Conservation (phyloP, 164 flowering plant genomes). For the Warburgia ugandensis region DNA sequence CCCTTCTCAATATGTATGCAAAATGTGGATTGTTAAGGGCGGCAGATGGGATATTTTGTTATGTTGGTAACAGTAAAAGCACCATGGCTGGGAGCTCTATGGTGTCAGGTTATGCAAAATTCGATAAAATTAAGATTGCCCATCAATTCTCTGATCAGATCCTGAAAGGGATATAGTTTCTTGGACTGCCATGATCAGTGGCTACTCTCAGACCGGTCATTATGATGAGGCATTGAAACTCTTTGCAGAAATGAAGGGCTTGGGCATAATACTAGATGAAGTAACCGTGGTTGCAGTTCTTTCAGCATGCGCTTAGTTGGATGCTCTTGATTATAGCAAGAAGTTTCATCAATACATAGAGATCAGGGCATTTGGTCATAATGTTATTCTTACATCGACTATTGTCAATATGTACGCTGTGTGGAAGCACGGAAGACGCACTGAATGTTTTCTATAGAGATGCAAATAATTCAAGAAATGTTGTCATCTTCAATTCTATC, state of each 20-base stretch:
- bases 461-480: constrained; percentile 10
- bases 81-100: constrained; percentile 24
- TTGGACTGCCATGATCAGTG: constrained; percentile 33
- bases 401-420: constrained; percentile 23
- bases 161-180: constrained; percentile 25
- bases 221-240: constrained; percentile 22
- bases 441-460: constrained; percentile 17
- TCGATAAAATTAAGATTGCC: constrained; percentile 21
- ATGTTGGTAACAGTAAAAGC: constrained; percentile 13
- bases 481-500: constrained; percentile 23
- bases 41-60: constrained; percentile 21
- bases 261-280: constrained; percentile 24
- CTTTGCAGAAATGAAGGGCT: constrained; percentile 22
- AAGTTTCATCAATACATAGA: constrained; percentile 22
- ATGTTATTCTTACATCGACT: constrained; percentile 17
- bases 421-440: constrained; percentile 25
- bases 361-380: constrained; percentile 5
- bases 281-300: constrained; percentile 23
- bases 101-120: constrained; percentile 25
- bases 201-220: constrained; percentile 24
- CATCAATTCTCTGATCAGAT: constrained; percentile 16
- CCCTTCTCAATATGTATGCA: constrained; percentile 34
- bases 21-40: constrained; percentile 27
- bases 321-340: constrained; percentile 20
- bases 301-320: constrained; percentile 25